Percentiles rank a stretch among this genome's conserved stretches.
phyloP scores from a whole-genome alignment of 805 yeast genomes.

The Wickerhamomyces tratensis region DNA sequence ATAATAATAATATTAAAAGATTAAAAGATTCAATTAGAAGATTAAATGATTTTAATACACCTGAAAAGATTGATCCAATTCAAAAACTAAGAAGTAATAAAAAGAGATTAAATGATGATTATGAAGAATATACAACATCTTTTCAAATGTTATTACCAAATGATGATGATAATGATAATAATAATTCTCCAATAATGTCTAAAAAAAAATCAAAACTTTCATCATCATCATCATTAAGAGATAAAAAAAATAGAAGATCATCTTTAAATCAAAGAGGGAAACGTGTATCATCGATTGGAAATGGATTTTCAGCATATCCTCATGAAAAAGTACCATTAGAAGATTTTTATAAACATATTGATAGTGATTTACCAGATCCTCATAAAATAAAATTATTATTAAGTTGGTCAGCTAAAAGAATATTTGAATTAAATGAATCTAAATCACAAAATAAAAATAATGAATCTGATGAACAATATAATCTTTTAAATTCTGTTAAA shows the following conservation, averaged over 20 bases:
- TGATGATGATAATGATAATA: background rate
- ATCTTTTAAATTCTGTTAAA: constrained; percentile 43
- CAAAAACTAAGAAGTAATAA: background rate
- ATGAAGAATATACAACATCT: constrained; percentile 16
- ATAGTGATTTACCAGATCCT: constrained; percentile 56
- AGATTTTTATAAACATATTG: constrained; percentile 55
- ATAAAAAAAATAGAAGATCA: constrained; percentile 30
- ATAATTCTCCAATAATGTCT: constrained; percentile 27
- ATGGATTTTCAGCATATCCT: constrained; percentile 60
- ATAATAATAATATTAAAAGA: no score
- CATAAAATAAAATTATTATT: constrained; percentile 62
- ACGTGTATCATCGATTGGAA: constrained; percentile 64
- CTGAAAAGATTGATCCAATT: background rate
- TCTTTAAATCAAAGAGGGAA: constrained; percentile 57
- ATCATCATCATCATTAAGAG: constrained; percentile 12
- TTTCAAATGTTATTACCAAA: constrained; percentile 21
- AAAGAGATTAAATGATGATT: constrained; percentile 1
- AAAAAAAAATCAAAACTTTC: constrained; percentile 23
- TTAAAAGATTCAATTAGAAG: background rate
- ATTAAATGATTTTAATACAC: background rate
- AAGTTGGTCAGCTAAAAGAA: constrained; percentile 56
- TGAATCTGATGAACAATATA: constrained; percentile 26
- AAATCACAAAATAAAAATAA: constrained; percentile 20
- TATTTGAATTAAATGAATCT: constrained; percentile 17
- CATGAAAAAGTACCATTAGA: constrained; percentile 47